Base-by-base conservation (phyloP, 441 rosid genomes). In the Hypseocharis bilobata region DNA sequence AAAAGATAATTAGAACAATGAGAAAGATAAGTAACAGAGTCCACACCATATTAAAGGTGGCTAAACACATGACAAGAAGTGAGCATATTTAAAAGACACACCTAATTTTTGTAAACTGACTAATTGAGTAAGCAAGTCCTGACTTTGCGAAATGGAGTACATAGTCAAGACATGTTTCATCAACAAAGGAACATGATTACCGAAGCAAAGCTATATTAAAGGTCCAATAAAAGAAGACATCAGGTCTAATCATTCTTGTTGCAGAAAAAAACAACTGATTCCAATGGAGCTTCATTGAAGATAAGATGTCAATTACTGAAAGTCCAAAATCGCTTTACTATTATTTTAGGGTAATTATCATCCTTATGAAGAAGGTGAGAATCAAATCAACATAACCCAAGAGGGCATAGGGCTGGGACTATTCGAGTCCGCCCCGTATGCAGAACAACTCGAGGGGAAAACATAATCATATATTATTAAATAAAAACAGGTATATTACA, bases 61-160 rank as follows among this genome's bases (percentile, higher is more conserved):
- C 32, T 44, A 14, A 67, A 54, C 17, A 42, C 52, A 38, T 26
- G 28, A 59, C 30, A 44, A 51, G 25, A 63, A 63, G n/a, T n/a
- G n/a, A 16, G 16, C 23, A 47, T 47, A 17, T 22, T 47, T 47
- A 4, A 17, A 10, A 47, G 26, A 49, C 20, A 49, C 10, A 13
- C 25, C 55, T 20, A 49, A 6, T 49, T 20, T 26, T n/a, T 49
- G n/a, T n/a, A n/a, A n/a, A n/a, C n/a, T n/a, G n/a, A n/a, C n/a
- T n/a, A n/a, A n/a, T n/a, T n/a, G n/a, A n/a, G n/a, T n/a, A n/a
- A n/a, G n/a, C n/a, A n/a, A n/a, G n/a, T n/a, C n/a, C n/a, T n/a
- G n/a, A n/a, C n/a, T 20, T 19, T 49, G 26, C 26, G 1, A 49
- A 19, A 20, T 52, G 14, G 30, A 25, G 59, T 54, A 26, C 17